Evolutionary conservation across 2,329 filamentous ascomycete genomes (phyloP), one percentile per base, ranked within the genome.

Genomic region (Trichophaea hybrida): DNA sequence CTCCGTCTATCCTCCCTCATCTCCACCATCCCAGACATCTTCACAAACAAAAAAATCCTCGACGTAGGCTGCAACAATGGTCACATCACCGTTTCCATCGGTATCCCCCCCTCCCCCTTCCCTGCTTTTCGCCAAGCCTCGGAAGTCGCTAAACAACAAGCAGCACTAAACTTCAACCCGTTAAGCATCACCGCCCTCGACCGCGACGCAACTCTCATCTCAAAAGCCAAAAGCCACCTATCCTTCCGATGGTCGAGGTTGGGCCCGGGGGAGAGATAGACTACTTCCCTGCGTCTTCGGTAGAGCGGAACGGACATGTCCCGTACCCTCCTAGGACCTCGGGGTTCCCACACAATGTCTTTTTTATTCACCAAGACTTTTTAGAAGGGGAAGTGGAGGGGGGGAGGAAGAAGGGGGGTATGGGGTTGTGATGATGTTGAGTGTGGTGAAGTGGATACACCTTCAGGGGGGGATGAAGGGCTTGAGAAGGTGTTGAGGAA

Each of bases 1-100:
- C 67, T 67, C 61, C 71, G 73, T 55, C 67, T 74, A 51, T 58
- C 66, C 61, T 63, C 70, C 62, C 67, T 73, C 55, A 62, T 66
- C 51, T 55, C 66, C 63, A 65, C 71, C 61, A 65, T 72, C 60
- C 70, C 71, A 55, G 68, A 65, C 35, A 59, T 72, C 35, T 72
- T 65, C 15, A 33, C 71, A 55, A 69, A 67, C 64, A 72, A 71
- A 68, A 60, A 60, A 37, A 70, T 71, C 61, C 66, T 73, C 35
- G 73, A 74, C 57, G 64, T 73, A 59, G 72, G 72, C 43, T 73
- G 71, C 66, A 74, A 74, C 65, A 69, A 69, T 61, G 72, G 72
- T 52, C 67, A 61, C 35, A 70, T 73, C 44, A 67, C 69, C 50
- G 70, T 70, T 62, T 71, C 73, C 66, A 67, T 73, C 58, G 71